Base-by-base conservation (phyloP, 257 asterid genomes). In the Gentiana macrophylla region DNA sequence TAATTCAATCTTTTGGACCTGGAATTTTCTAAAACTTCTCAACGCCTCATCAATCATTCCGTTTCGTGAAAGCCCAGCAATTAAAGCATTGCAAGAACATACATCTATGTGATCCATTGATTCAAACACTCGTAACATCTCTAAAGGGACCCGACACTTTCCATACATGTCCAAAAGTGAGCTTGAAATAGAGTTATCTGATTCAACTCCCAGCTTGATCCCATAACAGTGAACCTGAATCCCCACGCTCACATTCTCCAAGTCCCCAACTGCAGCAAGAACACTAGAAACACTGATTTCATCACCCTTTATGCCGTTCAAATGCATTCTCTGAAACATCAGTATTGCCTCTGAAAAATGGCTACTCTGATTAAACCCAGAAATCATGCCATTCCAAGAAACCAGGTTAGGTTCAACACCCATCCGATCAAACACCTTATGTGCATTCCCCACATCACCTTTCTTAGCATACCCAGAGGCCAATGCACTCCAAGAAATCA, bases 341-440 rank as follows among this genome's bases (percentile, higher is more conserved):
- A 56, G 51, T 67, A 78, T 69, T 4, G 96, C 94, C 12, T 86
- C 89, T 54, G 12, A 32, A 66, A 74, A 80, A 70, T 74, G 64
- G 38, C 86, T 86, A 32, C 96, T 86, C 70, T 77, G 94, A 71
- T 86, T 86, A 73, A 89, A 84, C n/a, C 97, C 97, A 13, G 94
- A 81, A 72, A 90, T 90, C 81, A 90, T 73, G 48, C 97, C 97
- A 49, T 86, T 90, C 96, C 97, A 82, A 3, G 94, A 82, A 53
- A 90, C 82, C 5, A 56, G 35, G 77, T 90, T 89, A 11, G 88
- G 94, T 62, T 71, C 75, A 61, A 86, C 70, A 24, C 86, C 85
- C 70, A 65, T 81, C 69, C 62, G 69, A 49, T 48, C 51, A 65
- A 90, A 77, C 36, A 82, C 77, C 67, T 55, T 69, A 57, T 32